A percentile compares a stretch with the other conserved stretches of the same genome.
Conservation (phyloP, 2,329 filamentous ascomycete species). For the Cladophialophora chaetospira region DNA sequence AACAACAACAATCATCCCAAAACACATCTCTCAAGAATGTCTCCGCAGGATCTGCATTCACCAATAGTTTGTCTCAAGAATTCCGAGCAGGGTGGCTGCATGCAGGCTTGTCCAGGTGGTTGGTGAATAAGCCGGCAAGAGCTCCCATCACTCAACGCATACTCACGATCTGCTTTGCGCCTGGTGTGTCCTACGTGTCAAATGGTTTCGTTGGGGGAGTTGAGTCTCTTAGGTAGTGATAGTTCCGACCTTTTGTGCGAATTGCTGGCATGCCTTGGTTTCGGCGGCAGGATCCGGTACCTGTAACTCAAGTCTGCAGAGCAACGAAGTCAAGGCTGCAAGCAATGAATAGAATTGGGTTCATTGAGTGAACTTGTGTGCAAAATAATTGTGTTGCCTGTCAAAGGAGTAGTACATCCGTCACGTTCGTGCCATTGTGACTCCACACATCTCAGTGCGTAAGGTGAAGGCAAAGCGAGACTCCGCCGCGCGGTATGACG, state of each 20-base stretch:
- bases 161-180: conserved; percentile 28
- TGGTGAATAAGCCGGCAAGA: conserved; percentile 18
- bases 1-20: background rate
- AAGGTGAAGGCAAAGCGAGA: conserved; percentile 5
- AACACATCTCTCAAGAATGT: conserved; percentile 3
- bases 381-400: conserved; percentile 16
- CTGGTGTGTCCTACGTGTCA: conserved; percentile 24
- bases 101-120: conserved; percentile 28
- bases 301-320: conserved; percentile 20
- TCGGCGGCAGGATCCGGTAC: conserved; percentile 30
- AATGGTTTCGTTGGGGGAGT: conserved; percentile 28
- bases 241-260: conserved; percentile 22
- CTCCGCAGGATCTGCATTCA: conserved; percentile 26
- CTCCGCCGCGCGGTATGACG: conserved; percentile 27
- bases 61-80: conserved; percentile 4
- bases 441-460: background rate
- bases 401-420: background rate
- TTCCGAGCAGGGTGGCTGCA: conserved; percentile 19
- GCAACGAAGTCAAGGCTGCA: conserved; percentile 27
- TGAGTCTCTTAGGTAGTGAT: conserved; percentile 24
- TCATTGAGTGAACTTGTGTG: background rate
- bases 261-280: conserved; percentile 32
- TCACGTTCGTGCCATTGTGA: background rate
- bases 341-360: conserved; percentile 31
- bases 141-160: conserved; percentile 23